These are phyloP conservation scores for Nephelium lappaceum DNA, from an alignment of 345 rosid species.

Conservation along the genomic window DNA sequence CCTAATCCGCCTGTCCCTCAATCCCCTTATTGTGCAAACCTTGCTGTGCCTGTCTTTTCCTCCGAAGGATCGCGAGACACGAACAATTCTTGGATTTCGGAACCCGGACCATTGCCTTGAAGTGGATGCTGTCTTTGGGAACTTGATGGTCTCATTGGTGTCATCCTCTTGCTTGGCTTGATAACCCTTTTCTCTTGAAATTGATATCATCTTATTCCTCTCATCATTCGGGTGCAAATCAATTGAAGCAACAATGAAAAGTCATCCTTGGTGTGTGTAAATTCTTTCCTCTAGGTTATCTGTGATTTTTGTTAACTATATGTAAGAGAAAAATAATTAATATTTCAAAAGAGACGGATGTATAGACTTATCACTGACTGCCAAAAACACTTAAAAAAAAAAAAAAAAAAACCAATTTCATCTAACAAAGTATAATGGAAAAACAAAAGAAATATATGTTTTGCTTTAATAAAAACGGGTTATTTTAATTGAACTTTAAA, in stretches of 20 bases:
- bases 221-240: conserved; percentile 28
- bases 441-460: not conserved
- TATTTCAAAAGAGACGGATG: too few species aligned
- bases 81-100: conserved; percentile 87
- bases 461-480: not conserved
- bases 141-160: conserved; percentile 9
- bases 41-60: conserved; percentile 99
- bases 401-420: too few species aligned
- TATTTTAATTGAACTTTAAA: not conserved
- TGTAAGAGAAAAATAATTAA: too few species aligned
- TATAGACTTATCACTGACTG: too few species aligned
- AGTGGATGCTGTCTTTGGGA: conserved; percentile 35
- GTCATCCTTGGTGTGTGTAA: conserved; percentile 13
- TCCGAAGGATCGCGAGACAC: conserved; percentile 86
- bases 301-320: not conserved
- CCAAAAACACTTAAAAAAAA: too few species aligned
- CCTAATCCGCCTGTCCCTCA: conserved; percentile 85
- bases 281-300: not conserved
- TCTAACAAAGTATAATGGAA: not conserved
- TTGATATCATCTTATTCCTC: conserved; percentile 52
- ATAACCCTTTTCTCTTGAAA: conserved; percentile 47
- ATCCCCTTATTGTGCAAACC: conserved; percentile 88
- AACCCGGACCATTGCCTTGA: conserved; percentile 91
- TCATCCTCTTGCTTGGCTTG: conserved; percentile 67
- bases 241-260: not conserved